Base-by-base conservation (phyloP, 2,329 filamentous ascomycete genomes). In the Ceratocystis eucalypticola region DNA sequence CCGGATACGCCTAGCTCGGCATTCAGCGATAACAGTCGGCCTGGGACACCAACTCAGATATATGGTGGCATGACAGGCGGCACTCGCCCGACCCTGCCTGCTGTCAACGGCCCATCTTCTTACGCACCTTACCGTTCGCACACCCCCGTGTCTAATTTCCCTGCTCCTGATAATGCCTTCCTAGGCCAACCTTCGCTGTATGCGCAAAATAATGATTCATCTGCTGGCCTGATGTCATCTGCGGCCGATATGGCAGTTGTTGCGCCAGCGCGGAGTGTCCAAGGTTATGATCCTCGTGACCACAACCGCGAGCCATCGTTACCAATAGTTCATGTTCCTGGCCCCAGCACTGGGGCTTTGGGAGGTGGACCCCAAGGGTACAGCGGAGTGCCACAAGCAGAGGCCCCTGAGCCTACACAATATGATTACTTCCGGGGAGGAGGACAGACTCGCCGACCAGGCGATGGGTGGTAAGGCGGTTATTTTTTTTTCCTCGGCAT, bases 341-440 rank as follows among this genome's bases (percentile, higher is more conserved):
- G 79, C 2, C 77, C 79, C 0, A 78, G 78, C 10, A 70, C 74
- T 3, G 80, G 82, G 10, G 81, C 82, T 68, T 72, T 84, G 20
- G 83, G 82, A 20, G 82, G 82, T 65, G 83, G 83, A 1, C 81
- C 82, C 0, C 76, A 78, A 63, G 84, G 84, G 0, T 87, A 87
- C 72, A 84, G 82, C 15, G 80, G 80, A 30, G 72, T 87, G 65
- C 80, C 83, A 0, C 83, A 86, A 71, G 73, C 75, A 50, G 82
- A 84, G 66, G 74, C 76, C 7, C 74, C 77, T 22, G 80, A 82
- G 53, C 80, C 81, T 7, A 73, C 77, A 70, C 77, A 79, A 68
- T 84, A 84, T 69, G 82, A 84, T 71, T 84, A 84, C 70, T 84
- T 84, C 73, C 77, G 82, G 33, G 75, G 77, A 3, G 75, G 72